These are phyloP conservation scores for Aspergillus thermomutatus DNA, from an alignment of 2,329 filamentous ascomycete species.

Conservation along the genomic window DNA sequence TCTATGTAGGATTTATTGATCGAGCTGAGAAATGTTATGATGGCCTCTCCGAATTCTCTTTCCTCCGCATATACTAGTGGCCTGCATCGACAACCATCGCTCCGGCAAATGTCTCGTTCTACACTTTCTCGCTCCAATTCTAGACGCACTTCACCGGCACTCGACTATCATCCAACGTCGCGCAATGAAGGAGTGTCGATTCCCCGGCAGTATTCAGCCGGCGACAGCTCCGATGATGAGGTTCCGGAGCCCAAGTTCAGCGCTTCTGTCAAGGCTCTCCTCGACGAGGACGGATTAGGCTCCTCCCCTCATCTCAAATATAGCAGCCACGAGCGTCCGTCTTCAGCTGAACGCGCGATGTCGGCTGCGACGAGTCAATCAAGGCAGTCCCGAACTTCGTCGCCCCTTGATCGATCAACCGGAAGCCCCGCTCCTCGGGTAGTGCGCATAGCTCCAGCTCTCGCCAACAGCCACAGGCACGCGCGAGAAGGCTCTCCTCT, in stretches of 20 bases:
- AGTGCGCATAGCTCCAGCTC: conserved; percentile 36
- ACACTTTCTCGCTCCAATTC: conserved; percentile 33
- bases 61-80: conserved; percentile 35
- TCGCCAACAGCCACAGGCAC: conserved; percentile 27
- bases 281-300: conserved; percentile 52
- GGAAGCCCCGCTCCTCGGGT: conserved; percentile 43
- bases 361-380: conserved; percentile 27
- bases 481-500: conserved; percentile 39
- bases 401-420: conserved; percentile 36
- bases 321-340: conserved; percentile 21
- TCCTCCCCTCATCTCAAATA: conserved; percentile 47
- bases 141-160: conserved; percentile 31
- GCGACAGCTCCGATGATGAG: conserved; percentile 93
- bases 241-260: conserved; percentile 89
- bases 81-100: conserved; percentile 32
- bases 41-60: conserved; percentile 38
- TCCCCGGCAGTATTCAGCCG: conserved; percentile 45
- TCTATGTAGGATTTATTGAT: conserved; percentile 11
- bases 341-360: conserved; percentile 23
- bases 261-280: conserved; percentile 81
- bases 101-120: conserved; percentile 37
- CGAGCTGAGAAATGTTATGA: conserved; percentile 17
- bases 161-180: conserved; percentile 14
- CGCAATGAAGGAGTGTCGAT: conserved; percentile 19
- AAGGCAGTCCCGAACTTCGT: conserved; percentile 33